Conservation (phyloP, 345 rosid species). For the Hibiscus syriacus region DNA sequence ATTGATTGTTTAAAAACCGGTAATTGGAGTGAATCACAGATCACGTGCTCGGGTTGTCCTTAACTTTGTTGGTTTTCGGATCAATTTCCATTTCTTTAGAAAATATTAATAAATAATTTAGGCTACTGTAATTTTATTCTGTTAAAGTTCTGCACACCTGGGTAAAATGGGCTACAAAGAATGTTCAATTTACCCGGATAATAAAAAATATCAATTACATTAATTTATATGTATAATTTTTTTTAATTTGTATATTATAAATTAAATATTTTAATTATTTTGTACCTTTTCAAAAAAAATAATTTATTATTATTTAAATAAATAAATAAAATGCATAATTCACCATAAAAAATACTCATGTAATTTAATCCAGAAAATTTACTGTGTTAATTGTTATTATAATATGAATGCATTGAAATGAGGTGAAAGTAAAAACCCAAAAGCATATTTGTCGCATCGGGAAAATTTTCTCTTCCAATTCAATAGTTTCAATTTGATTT, state of each 20-base stretch:
- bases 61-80: constrained; percentile 46
- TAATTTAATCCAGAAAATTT: neutral
- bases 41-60: constrained; percentile 90
- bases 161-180: constrained; percentile 16
- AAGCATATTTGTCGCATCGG: constrained; percentile 67
- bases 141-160: constrained; percentile 24
- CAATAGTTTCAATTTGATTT: neutral
- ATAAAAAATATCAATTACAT: neutral
- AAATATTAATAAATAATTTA: neutral
- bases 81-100: neutral
- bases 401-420: constrained; percentile 14
- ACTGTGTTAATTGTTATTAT: neutral
- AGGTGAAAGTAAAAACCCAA: constrained; percentile 19
- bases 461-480: constrained; percentile 32
- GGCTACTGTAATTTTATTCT: constrained; percentile 25
- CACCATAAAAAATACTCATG: no score
- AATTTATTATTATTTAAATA: no score
- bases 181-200: neutral
- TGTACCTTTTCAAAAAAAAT: no score
- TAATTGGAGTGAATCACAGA: constrained; percentile 40
- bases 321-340: no score
- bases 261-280: neutral
- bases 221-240: no score
- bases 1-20: constrained; percentile 6
- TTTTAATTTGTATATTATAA: no score